phyloP scores from a whole-genome alignment of 805 yeast species.

The Yarrowia sp. region DNA sequence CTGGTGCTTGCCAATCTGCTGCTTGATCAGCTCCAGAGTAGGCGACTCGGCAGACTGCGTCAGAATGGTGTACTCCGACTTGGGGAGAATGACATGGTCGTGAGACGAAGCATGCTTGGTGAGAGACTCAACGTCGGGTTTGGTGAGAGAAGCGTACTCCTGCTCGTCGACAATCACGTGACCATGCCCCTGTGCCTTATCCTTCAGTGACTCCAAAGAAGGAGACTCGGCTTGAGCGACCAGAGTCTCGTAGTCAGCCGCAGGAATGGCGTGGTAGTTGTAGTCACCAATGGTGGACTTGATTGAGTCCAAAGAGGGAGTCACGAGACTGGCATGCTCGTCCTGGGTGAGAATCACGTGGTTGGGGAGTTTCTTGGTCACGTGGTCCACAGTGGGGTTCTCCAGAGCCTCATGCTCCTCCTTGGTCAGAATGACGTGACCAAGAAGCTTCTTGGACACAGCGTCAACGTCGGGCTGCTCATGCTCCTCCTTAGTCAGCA shows the following conservation, averaged over 20 bases:
- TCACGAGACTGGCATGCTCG: background rate
- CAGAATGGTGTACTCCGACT: constrained; percentile 40
- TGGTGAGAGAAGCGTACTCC: constrained; percentile 36
- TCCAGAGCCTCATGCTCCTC: background rate
- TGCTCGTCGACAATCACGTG: constrained; percentile 41
- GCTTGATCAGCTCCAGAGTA: constrained; percentile 33
- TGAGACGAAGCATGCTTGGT: background rate
- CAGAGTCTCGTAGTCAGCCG: constrained; percentile 16
- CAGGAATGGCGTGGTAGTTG: constrained; percentile 34
- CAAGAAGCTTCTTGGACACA: background rate
- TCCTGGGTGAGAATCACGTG: constrained; percentile 26
- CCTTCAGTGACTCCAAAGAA: background rate
- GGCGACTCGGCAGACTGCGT: constrained; percentile 31
- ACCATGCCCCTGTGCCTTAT: constrained; percentile 37
- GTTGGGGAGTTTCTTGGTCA: background rate
- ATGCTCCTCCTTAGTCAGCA: constrained; percentile 3
- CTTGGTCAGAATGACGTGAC: constrained; percentile 15
- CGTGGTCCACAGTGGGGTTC: background rate
- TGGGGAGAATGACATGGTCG: constrained; percentile 41
- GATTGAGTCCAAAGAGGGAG: constrained; percentile 19
- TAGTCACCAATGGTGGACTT: constrained; percentile 3
- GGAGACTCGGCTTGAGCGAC: constrained; percentile 13
- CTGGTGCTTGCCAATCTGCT: constrained; percentile 40
- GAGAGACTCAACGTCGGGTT: background rate
- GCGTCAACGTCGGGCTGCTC: background rate